Conservation (phyloP, 2,329 filamentous ascomycete genomes). For the Myriangium duriaei region DNA sequence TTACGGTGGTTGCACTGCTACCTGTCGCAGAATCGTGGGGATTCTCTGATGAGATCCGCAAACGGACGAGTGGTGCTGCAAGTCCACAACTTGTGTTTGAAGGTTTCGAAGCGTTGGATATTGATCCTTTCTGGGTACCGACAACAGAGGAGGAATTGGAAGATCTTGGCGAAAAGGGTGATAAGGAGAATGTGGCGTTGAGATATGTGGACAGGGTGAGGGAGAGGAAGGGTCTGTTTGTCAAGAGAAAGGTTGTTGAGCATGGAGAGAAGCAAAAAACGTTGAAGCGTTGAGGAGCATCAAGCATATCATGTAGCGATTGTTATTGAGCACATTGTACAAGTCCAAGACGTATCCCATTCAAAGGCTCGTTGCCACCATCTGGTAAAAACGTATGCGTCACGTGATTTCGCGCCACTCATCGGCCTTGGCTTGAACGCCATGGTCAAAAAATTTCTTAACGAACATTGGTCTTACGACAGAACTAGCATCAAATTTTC, state of each 20-base stretch:
- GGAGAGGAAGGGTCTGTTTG: conserved; percentile 72
- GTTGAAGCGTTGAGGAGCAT: conserved; percentile 44
- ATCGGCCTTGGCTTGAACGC: no score
- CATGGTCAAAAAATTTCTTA: no score
- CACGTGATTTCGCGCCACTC: no score
- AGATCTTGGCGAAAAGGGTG: conserved; percentile 85
- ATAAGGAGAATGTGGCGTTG: conserved; percentile 92
- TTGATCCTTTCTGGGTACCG: conserved; percentile 96
- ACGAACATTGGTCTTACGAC: no score
- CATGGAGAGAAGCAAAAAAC: conserved; percentile 90
- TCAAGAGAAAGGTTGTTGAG: conserved; percentile 57
- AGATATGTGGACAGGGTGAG: conserved; percentile 87
- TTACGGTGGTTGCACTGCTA: conserved; percentile 77
- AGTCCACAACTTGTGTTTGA: conserved; percentile 88
- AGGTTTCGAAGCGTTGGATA: conserved; percentile 83
- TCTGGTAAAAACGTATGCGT: no score
- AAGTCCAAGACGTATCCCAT: no score
- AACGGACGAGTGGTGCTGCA: conserved; percentile 79
- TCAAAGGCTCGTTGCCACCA: no score
- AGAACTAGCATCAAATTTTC: no score
- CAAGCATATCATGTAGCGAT: no score
- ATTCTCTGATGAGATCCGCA: conserved; percentile 92
- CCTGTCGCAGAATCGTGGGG: conserved; percentile 94
- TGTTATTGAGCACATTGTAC: no score
- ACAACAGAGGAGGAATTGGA: conserved; percentile 94